phyloP scores from a whole-genome alignment of 2,329 filamentous ascomycete genomes.

The Pseudogymnoascus sp. region DNA sequence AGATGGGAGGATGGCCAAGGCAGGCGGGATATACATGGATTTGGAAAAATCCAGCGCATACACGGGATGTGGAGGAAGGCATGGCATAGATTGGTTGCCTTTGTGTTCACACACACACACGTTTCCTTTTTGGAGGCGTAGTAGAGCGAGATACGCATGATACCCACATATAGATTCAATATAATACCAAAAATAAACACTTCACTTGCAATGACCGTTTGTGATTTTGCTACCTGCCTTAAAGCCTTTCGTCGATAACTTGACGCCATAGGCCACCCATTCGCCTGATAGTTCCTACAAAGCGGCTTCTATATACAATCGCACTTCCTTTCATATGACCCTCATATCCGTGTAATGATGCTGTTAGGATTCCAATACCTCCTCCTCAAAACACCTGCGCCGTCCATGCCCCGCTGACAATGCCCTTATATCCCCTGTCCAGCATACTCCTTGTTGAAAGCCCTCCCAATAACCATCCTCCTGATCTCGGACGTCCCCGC shows the following conservation, averaged over 20 bases:
- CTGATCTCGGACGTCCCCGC: constrained; percentile 92
- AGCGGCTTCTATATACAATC: neutral
- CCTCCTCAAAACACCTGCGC: neutral
- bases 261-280: neutral
- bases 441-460: constrained; percentile 78
- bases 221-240: neutral
- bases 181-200: neutral
- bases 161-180: constrained; percentile 5
- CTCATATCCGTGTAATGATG: neutral
- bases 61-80: neutral
- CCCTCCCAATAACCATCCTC: constrained; percentile 86
- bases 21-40: neutral
- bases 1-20: neutral
- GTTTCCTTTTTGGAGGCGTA: constrained; percentile 5
- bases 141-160: constrained; percentile 5
- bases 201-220: neutral
- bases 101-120: constrained; percentile 5
- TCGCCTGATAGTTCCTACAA: neutral
- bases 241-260: neutral
- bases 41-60: neutral
- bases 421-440: neutral
- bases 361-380: neutral
- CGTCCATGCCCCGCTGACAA: neutral
- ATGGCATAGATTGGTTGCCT: neutral
- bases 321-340: neutral